A percentile compares a stretch with the other conserved stretches of the same genome.
Evolutionary conservation across 441 rosid genomes (phyloP).

Genomic region (Omphalea diandra): DNA sequence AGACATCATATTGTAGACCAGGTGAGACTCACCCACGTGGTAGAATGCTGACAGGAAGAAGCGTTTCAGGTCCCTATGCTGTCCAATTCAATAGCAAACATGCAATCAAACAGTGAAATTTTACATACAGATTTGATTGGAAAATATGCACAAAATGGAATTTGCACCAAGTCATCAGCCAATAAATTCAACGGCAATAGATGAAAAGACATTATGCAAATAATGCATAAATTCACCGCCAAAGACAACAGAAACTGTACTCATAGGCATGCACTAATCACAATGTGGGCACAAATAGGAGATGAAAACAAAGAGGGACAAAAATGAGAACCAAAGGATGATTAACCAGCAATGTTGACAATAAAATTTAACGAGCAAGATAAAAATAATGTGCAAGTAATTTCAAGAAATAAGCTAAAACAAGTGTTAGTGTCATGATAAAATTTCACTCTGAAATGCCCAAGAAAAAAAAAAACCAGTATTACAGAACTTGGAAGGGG

Average conservation of each 20-base stretch:
- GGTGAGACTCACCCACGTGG: slow-evolving; percentile 76
- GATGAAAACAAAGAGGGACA: neutral
- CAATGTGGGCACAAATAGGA: neutral
- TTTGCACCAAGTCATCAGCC: too few species aligned
- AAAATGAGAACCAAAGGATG: neutral
- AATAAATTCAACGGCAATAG: too few species aligned
- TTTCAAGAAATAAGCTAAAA: too few species aligned
- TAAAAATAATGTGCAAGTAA: too few species aligned
- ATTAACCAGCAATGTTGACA: too few species aligned
- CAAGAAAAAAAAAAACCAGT: too few species aligned
- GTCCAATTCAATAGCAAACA: slow-evolving; percentile 26
- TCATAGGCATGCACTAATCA: neutral
- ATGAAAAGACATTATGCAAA: neutral
- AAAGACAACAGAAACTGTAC: neutral
- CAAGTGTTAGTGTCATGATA: too few species aligned
- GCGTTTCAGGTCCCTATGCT: slow-evolving; percentile 74
- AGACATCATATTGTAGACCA: slow-evolving; percentile 85
- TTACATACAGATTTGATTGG: neutral
- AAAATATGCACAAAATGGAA: neutral
- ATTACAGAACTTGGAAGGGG: too few species aligned
- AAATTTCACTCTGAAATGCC: too few species aligned
- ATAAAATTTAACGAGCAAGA: neutral
- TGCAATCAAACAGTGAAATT: neutral
- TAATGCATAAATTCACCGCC: neutral
- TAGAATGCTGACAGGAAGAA: slow-evolving; percentile 81